These are phyloP conservation scores for Citrus maxima DNA, from an alignment of 345 rosid species.

Conservation along the genomic window DNA sequence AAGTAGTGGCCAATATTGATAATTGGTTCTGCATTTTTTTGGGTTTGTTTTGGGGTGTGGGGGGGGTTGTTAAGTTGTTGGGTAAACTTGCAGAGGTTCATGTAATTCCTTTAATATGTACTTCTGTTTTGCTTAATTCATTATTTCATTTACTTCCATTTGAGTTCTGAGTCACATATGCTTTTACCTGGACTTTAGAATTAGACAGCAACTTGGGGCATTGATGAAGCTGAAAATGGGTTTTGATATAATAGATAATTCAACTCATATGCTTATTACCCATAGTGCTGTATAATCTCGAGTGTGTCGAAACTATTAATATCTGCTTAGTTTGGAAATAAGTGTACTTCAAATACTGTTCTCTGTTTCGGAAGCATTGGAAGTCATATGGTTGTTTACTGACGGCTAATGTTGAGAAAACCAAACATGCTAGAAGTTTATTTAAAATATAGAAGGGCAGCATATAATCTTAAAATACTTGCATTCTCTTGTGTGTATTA, in stretches of 20 bases:
- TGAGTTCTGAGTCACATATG: not conserved
- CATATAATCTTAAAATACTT: not conserved
- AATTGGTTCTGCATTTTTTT: constrained; percentile 10
- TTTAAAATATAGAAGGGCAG: not conserved
- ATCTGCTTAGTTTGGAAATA: not conserved
- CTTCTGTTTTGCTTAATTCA: not conserved
- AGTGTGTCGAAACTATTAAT: not conserved
- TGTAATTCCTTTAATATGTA: not conserved
- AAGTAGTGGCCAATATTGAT: constrained; percentile 1
- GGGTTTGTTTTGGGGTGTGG: not conserved
- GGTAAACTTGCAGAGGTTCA: constrained; percentile 3
- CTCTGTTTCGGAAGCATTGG: not conserved
- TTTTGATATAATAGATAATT: not conserved
- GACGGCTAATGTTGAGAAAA: not conserved
- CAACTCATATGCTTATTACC: not conserved
- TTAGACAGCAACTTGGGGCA: not conserved
- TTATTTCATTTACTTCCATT: not conserved
- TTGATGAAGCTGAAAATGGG: not conserved
- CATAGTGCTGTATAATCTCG: not conserved
- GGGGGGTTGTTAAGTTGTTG: not conserved
- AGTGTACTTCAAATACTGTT: not conserved
- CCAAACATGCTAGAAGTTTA: not conserved
- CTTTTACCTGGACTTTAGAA: not conserved
- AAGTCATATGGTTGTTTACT: not conserved
- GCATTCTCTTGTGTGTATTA: constrained; percentile 7